Percentiles rank a stretch among this genome's conserved stretches.
Evolutionary conservation across 768 basidiomycete genomes (phyloP).

Genomic region (Mycena alexandri): DNA sequence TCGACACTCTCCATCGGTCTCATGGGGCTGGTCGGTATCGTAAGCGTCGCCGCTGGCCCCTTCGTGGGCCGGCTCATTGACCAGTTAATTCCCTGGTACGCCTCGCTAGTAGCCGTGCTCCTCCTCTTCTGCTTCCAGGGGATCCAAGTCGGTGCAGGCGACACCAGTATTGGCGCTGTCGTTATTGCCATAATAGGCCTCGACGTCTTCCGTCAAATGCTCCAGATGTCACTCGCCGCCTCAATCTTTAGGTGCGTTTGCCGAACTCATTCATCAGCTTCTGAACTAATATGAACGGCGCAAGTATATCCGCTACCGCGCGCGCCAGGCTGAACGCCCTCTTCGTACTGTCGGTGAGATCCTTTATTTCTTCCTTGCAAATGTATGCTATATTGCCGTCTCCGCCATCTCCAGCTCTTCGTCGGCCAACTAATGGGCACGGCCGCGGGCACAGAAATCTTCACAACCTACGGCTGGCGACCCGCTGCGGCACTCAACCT

Average conservation of each 20-base stretch:
- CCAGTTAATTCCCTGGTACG: conserved; percentile 81
- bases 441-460: conserved; percentile 78
- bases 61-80: conserved; percentile 79
- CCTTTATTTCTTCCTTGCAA: too few species aligned
- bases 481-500: conserved; percentile 72
- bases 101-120: conserved; percentile 68
- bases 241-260: conserved; percentile 64
- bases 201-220: conserved; percentile 81
- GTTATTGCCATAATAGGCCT: conserved; percentile 77
- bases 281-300: not conserved
- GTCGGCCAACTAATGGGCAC: conserved; percentile 89
- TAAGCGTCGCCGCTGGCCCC: conserved; percentile 78
- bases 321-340: conserved; percentile 84
- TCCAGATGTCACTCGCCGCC: conserved; percentile 76
- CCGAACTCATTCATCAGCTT: conserved; percentile 8
- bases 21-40: conserved; percentile 80
- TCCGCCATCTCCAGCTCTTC: conserved; percentile 57
- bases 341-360: conserved; percentile 62
- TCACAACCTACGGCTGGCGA: conserved; percentile 78
- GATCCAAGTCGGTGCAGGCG: conserved; percentile 78
- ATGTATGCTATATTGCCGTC: too few species aligned
- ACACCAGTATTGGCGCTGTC: conserved; percentile 77
- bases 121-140: conserved; percentile 64
- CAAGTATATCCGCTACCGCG: conserved; percentile 60
- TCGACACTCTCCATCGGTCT: conserved; percentile 70